Conservation (phyloP, 2,329 filamentous ascomycete genomes). For the Phoma sp. region DNA sequence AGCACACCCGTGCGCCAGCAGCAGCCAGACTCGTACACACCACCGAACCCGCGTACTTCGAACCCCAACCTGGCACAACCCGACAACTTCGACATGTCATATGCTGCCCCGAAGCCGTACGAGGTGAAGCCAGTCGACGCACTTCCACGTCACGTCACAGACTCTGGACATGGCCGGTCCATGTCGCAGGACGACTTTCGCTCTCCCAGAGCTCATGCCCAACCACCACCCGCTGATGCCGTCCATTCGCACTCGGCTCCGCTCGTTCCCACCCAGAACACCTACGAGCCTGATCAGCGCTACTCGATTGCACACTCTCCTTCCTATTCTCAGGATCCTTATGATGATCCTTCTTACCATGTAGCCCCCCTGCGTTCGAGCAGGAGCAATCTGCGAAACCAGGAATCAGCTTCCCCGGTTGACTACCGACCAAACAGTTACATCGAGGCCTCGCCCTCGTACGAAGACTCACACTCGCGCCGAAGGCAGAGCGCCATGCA, state of each 20-base stretch:
- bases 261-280: constrained; percentile 45
- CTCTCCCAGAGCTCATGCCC: constrained; percentile 30
- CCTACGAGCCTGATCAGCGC: constrained; percentile 30
- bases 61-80: constrained; percentile 28
- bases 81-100: constrained; percentile 46
- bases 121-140: constrained; percentile 43
- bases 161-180: constrained; percentile 25
- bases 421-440: constrained; percentile 47
- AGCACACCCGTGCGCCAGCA: constrained; percentile 38
- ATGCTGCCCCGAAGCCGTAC: constrained; percentile 47
- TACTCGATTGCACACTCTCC: constrained; percentile 19
- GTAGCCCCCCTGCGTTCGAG: constrained; percentile 45
- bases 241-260: constrained; percentile 57
- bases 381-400: constrained; percentile 33
- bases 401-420: constrained; percentile 33
- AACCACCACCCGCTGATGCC: constrained; percentile 40
- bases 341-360: constrained; percentile 43
- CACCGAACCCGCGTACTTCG: constrained; percentile 36
- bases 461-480: constrained; percentile 57
- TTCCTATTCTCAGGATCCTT: constrained; percentile 28
- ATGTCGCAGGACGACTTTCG: constrained; percentile 42
- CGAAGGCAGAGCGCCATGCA: constrained; percentile 61
- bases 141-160: constrained; percentile 31
- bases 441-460: constrained; percentile 30
- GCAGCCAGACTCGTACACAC: constrained; percentile 28